phyloP scores from a whole-genome alignment of 257 asterid species.

The Solanum bukasovii region DNA sequence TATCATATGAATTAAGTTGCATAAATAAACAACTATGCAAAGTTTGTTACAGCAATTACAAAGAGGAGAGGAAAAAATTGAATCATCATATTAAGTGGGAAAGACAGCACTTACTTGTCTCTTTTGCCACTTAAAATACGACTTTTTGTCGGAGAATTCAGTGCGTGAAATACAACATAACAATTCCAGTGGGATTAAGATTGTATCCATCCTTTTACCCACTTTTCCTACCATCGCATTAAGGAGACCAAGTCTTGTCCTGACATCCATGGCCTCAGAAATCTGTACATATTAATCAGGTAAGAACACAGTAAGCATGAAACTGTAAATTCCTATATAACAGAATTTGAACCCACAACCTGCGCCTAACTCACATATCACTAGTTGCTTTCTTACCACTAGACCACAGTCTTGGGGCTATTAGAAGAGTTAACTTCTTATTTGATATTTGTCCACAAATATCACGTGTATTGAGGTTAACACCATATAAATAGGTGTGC shows the following conservation, averaged over 20 bases:
- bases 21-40: not conserved
- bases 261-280: constrained; percentile 81
- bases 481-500: not conserved
- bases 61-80: not conserved
- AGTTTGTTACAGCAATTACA: not conserved
- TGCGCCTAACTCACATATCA: not conserved
- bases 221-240: constrained; percentile 95
- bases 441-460: not conserved
- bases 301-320: constrained; percentile 4
- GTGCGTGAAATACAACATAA: constrained; percentile 89
- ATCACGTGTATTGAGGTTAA: not conserved
- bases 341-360: not conserved
- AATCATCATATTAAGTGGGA: constrained; percentile 1
- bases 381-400: not conserved
- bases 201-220: constrained; percentile 93
- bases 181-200: constrained; percentile 83
- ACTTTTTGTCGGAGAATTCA: constrained; percentile 87
- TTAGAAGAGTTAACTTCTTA: not conserved
- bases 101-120: constrained; percentile 72
- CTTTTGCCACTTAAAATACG: constrained; percentile 95
- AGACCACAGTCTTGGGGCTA: not conserved
- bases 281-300: constrained; percentile 40
- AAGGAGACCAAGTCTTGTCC: constrained; percentile 86
- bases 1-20: not conserved
- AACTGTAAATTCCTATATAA: not conserved